Conservation (phyloP, 108 stramenopile species). For the Fistulifera solaris region DNA sequence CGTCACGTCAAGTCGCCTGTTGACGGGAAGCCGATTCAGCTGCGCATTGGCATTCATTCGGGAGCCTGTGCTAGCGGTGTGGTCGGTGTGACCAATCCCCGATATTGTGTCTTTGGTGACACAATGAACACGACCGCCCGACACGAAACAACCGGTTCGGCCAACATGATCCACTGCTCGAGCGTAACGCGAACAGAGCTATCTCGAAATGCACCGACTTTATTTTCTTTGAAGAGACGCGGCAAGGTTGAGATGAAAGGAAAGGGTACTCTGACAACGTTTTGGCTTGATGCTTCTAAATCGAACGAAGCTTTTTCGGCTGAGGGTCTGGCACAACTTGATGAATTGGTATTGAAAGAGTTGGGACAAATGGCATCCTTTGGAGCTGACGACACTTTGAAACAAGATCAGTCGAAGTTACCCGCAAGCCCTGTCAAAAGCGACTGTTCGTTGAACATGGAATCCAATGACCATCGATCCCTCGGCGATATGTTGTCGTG, state of each 20-base stretch:
- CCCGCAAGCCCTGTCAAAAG: too few species aligned
- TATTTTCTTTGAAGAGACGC: too few species aligned
- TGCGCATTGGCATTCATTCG: background rate
- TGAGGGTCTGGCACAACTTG: too few species aligned
- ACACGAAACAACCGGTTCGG: slow-evolving; percentile 26
- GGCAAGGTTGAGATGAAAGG: slow-evolving; percentile 9
- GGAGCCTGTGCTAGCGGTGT: background rate
- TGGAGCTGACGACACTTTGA: too few species aligned
- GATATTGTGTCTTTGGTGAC: slow-evolving; percentile 12
- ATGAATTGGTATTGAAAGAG: too few species aligned
- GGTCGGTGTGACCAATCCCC: background rate
- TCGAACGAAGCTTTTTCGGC: too few species aligned
- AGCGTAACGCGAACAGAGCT: slow-evolving; percentile 20
- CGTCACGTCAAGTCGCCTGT: slow-evolving; percentile 1
- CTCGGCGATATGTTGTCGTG: too few species aligned
- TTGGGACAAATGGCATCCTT: too few species aligned
- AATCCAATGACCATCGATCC: too few species aligned
- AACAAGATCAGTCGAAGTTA: too few species aligned
- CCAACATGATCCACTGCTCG: slow-evolving; percentile 29
- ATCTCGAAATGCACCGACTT: too few species aligned
- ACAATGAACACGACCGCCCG: slow-evolving; percentile 36
- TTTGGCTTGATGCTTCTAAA: slow-evolving; percentile 7
- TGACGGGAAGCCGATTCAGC: background rate
- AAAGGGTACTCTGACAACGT: slow-evolving; percentile 9
- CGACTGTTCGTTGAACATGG: too few species aligned